Evolutionary conservation across 495 filamentous ascomycete genomes (phyloP).

Genomic region (Pseudevernia furfuracea): DNA sequence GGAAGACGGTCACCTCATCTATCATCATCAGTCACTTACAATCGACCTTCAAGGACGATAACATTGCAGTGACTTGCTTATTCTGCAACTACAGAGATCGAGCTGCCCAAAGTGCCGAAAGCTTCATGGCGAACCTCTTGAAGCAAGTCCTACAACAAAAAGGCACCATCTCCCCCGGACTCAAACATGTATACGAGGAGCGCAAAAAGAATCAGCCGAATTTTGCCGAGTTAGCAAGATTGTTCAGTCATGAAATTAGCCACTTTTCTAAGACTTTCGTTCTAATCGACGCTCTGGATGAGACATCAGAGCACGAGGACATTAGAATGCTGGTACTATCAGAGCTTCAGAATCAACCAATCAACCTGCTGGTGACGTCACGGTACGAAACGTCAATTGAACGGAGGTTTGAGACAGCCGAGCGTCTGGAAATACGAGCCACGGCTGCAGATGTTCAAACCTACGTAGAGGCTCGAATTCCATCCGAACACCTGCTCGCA

Average conservation of each 20-base stretch:
- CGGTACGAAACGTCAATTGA: conserved; percentile 4
- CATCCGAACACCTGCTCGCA: background rate
- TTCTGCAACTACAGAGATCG: conserved; percentile 12
- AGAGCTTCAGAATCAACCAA: background rate
- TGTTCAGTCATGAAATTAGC: background rate
- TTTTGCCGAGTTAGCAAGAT: background rate
- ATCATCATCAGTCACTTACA: conserved; percentile 32
- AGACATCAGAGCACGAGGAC: conserved; percentile 19
- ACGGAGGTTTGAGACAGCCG: background rate
- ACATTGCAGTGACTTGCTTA: conserved; percentile 1
- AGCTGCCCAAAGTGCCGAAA: conserved; percentile 4
- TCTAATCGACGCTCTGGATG: conserved; percentile 37
- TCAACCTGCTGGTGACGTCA: conserved; percentile 5
- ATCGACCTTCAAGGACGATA: background rate
- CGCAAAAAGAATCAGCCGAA: background rate
- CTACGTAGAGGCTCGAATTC: conserved; percentile 2
- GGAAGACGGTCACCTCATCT: conserved; percentile 37
- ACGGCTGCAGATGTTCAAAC: conserved; percentile 1
- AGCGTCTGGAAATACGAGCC: conserved; percentile 1
- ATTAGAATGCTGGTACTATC: conserved; percentile 1
- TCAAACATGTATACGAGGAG: background rate
- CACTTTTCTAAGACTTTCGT: conserved; percentile 17
- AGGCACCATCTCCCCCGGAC: background rate
- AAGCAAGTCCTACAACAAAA: conserved; percentile 14
- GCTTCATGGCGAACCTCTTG: conserved; percentile 13